Evolutionary conservation across 108 stramenopile genomes (phyloP).

Genomic region (Ochromonas danica): DNA sequence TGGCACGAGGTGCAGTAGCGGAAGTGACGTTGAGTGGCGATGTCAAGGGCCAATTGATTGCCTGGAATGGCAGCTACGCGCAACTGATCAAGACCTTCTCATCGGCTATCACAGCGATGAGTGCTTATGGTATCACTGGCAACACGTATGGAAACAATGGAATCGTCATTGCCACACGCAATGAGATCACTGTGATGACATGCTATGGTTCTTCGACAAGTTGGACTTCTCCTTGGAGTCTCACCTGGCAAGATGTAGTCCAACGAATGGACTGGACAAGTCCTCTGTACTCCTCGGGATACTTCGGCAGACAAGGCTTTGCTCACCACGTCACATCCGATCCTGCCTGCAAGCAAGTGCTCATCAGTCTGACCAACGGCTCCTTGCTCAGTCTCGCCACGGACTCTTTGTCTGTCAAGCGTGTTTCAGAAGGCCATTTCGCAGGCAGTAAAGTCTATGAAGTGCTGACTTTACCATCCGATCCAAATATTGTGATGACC

Average conservation of each 20-base stretch:
- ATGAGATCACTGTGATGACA: background rate
- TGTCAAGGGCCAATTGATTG: background rate
- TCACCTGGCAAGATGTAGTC: background rate
- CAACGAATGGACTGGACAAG: background rate
- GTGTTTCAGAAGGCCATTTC: background rate
- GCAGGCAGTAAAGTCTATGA: background rate
- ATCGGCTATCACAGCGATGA: background rate
- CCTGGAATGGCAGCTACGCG: constrained; percentile 1
- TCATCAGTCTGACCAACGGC: background rate
- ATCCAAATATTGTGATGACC: background rate
- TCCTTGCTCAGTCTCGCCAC: background rate
- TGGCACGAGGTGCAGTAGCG: background rate
- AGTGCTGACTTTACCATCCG: background rate
- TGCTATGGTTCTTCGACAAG: background rate
- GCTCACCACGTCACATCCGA: background rate
- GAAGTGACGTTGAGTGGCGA: constrained; percentile 6
- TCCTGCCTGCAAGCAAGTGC: background rate
- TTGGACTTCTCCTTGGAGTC: background rate
- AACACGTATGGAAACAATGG: background rate
- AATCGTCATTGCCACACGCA: background rate
- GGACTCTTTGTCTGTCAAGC: background rate
- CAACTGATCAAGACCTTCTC: background rate
- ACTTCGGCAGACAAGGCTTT: too few relatives aligned
- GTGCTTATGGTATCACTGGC: background rate
- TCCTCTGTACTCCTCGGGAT: background rate